Evolutionary conservation across 2,329 filamentous ascomycete genomes (phyloP), one percentile per base, ranked within the genome.

Genomic region (Alternaria sp.): DNA sequence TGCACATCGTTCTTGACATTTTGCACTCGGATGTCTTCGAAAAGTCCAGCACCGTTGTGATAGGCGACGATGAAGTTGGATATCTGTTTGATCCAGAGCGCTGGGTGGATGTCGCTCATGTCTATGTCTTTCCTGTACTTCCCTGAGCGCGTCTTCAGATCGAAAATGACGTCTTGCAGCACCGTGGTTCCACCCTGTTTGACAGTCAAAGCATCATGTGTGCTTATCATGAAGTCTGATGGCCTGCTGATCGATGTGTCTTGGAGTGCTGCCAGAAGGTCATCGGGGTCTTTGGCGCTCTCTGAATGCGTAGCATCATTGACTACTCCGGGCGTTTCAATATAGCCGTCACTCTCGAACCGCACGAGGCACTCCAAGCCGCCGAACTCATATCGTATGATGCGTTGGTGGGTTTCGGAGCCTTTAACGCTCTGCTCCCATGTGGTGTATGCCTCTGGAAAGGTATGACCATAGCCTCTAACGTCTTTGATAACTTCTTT

Each of bases 391-490:
- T 91, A 91, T 3, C 77, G 75, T 1, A 91, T 67, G 7, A 91
- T 69, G 2, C 89, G 81, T 68, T 92, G 88, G 61, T 92, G 87
- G 0, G 86, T 87, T 1, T 76, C 77, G 0, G 88, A 91, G 0
- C 81, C 80, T 46, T 80, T 81, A 0, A 87, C 84, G 1, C 81
- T 81, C 0, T 66, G 11, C 9, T 85, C 84, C 88, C 89, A 91
- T 0, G 81, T 86, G 0, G 90, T 92, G 68, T 91, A 88, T 1
- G 81, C 81, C 48, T 91, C 87, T 0, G 87, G 87, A 64, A 92
- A 92, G 0, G 86, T 83, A 65, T 91, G 88, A 0, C 89, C 89
- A 65, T 82, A 91, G 0, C 89, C 90, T 16, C 67, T 66, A 0
- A 91, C 77, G n/a, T 81, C 81, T 0, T 77, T 65, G 5, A 91